phyloP scores from a whole-genome alignment of 108 stramenopile species.

The Cyclotella kingstonii region DNA sequence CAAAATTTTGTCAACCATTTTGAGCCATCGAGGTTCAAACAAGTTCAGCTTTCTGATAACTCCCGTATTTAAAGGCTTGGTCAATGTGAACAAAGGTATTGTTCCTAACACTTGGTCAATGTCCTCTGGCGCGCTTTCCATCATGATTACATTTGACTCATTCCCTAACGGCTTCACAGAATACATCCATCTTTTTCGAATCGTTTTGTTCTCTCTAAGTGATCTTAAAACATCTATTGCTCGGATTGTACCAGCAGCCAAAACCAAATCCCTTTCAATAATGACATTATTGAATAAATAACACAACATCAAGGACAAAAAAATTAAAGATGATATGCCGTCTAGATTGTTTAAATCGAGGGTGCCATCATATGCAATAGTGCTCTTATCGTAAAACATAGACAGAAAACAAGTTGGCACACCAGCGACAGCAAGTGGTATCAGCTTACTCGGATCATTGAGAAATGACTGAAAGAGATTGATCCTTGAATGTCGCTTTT shows the following conservation, averaged over 20 bases:
- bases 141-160: background rate
- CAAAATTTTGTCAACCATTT: slow-evolving; percentile 50
- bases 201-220: slow-evolving; percentile 36
- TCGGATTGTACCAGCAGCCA: slow-evolving; percentile 33
- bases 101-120: background rate
- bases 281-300: slow-evolving; percentile 54
- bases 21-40: slow-evolving; percentile 64
- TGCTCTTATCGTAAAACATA: slow-evolving; percentile 13
- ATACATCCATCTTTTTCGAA: slow-evolving; percentile 54
- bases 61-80: slow-evolving; percentile 36
- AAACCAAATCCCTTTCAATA: slow-evolving; percentile 43
- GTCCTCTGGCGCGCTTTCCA: background rate
- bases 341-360: background rate
- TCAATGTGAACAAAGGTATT: slow-evolving; percentile 53
- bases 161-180: slow-evolving; percentile 4
- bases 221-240: slow-evolving; percentile 33
- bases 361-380: slow-evolving; percentile 9
- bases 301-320: slow-evolving; percentile 40
- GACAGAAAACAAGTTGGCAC: slow-evolving; percentile 31
- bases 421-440: slow-evolving; percentile 41
- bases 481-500: slow-evolving; percentile 6
- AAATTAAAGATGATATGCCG: slow-evolving; percentile 30
- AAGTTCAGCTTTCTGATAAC: slow-evolving; percentile 44
- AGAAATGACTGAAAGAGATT: slow-evolving; percentile 41
- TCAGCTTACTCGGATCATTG: slow-evolving; percentile 46